Evolutionary conservation across 768 basidiomycete species (phyloP).

Genomic region (Xerocomellus dryophilus): DNA sequence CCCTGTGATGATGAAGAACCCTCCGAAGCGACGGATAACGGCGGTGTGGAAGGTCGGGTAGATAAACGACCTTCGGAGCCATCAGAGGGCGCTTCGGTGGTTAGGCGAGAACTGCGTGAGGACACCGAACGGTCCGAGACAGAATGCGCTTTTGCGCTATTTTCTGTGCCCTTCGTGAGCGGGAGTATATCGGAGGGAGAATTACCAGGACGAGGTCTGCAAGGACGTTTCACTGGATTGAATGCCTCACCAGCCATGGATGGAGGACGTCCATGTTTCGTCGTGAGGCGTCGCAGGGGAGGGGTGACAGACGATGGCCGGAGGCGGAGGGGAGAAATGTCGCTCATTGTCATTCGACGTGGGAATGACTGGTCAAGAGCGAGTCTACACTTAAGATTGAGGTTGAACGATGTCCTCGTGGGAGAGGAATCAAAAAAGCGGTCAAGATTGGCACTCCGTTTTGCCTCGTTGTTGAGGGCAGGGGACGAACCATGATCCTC

Average conservation of each 20-base stretch:
- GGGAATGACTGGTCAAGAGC: constrained; percentile 29
- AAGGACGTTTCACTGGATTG: constrained; percentile 29
- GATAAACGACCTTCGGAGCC: constrained; percentile 23
- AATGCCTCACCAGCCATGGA: constrained; percentile 29
- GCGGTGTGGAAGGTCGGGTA: constrained; percentile 31
- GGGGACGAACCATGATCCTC: constrained; percentile 16
- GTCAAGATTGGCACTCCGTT: constrained; percentile 37
- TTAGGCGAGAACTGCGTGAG: constrained; percentile 23
- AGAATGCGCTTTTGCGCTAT: constrained; percentile 11
- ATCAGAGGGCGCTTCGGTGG: constrained; percentile 15
- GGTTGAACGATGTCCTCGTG: constrained; percentile 32
- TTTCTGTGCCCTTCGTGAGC: constrained; percentile 20
- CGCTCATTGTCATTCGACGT: constrained; percentile 36
- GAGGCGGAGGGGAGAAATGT: constrained; percentile 34
- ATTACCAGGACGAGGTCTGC: constrained; percentile 23
- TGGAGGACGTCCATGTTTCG: constrained; percentile 24
- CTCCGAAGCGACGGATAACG: constrained; percentile 27
- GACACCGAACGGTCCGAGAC: constrained; percentile 20
- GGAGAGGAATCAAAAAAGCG: constrained; percentile 38
- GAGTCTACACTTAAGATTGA: constrained; percentile 30
- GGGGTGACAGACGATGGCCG: constrained; percentile 31
- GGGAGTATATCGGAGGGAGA: constrained; percentile 14
- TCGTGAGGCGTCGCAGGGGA: constrained; percentile 25
- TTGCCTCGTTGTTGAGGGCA: constrained; percentile 25
- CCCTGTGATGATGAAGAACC: constrained; percentile 25